Conservation (phyloP, 2,329 filamentous ascomycete genomes). For the Arthrinium phaeospermum region DNA sequence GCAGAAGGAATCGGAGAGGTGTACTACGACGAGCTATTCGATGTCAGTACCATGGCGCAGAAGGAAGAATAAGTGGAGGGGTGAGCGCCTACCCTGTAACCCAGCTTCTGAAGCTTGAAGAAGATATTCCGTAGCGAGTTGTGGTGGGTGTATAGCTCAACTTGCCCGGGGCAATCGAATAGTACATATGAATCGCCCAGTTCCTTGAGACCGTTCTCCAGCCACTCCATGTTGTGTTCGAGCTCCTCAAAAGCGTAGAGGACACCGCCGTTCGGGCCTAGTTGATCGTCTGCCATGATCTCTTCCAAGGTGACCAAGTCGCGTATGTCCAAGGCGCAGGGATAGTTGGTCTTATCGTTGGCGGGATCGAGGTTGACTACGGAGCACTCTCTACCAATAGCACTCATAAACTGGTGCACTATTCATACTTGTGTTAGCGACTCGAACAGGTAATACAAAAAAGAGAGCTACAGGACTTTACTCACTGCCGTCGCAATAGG, state of each 20-base stretch:
- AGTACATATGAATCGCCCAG: conserved; percentile 90
- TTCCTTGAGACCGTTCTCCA: conserved; percentile 79
- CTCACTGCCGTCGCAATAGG: conserved; percentile 93
- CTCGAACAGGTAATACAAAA: not conserved
- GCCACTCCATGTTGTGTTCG: conserved; percentile 92
- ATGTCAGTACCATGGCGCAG: conserved; percentile 27
- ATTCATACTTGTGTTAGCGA: conserved; percentile 22
- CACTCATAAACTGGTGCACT: conserved; percentile 97
- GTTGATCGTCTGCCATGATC: conserved; percentile 87
- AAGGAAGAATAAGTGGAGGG: too few species aligned
- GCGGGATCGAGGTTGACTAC: conserved; percentile 97
- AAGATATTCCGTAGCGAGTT: conserved; percentile 91
- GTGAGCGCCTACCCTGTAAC: conserved; percentile 75
- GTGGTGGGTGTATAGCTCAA: conserved; percentile 97
- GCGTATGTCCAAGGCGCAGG: conserved; percentile 88
- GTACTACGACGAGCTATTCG: conserved; percentile 83
- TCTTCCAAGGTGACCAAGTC: conserved; percentile 89
- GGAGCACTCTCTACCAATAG: conserved; percentile 92
- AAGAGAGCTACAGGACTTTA: conserved; percentile 21
- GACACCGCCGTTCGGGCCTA: conserved; percentile 92
- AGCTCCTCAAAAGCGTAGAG: conserved; percentile 94
- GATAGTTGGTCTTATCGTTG: conserved; percentile 90
- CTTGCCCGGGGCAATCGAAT: conserved; percentile 96
- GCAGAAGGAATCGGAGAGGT: conserved; percentile 93
- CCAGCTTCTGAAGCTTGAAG: conserved; percentile 85